Conservation (phyloP, 768 basidiomycete genomes). For the Sutorius australiensis region DNA sequence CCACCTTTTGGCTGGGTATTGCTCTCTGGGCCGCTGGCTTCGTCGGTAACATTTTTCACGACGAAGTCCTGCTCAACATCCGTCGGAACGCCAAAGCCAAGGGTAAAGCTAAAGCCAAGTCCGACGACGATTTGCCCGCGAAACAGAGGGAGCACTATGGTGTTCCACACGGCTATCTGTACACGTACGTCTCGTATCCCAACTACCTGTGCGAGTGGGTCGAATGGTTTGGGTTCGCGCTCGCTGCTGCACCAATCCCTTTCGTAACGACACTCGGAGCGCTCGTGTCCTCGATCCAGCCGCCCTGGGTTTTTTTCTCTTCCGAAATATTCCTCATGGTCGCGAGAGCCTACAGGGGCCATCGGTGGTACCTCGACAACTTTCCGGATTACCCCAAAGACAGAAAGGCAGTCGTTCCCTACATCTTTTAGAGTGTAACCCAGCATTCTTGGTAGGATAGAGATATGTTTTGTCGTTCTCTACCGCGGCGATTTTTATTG, state of each 20-base stretch:
- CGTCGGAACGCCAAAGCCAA: conserved; percentile 56
- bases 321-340: conserved; percentile 75
- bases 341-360: conserved; percentile 76
- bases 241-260: conserved; percentile 62
- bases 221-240: conserved; percentile 87
- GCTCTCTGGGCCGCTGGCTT: conserved; percentile 69
- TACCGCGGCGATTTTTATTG: neutral
- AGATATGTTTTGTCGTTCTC: neutral
- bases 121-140: conserved; percentile 22
- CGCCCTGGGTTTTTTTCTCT: conserved; percentile 79
- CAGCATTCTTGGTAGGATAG: neutral
- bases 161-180: conserved; percentile 77
- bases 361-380: conserved; percentile 76
- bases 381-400: conserved; percentile 82
- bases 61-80: conserved; percentile 84
- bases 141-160: conserved; percentile 56
- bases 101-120: conserved; percentile 29
- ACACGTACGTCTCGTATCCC: conserved; percentile 78
- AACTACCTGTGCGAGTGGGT: conserved; percentile 96
- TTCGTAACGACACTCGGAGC: conserved; percentile 31
- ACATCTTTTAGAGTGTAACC: conserved; percentile 46
- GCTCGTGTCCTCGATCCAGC: conserved; percentile 45
- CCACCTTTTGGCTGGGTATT: conserved; percentile 61
- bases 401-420: conserved; percentile 77
- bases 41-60: conserved; percentile 79